Conservation (phyloP, 2,329 filamentous ascomycete genomes). For the Uncinocarpus reesii region DNA sequence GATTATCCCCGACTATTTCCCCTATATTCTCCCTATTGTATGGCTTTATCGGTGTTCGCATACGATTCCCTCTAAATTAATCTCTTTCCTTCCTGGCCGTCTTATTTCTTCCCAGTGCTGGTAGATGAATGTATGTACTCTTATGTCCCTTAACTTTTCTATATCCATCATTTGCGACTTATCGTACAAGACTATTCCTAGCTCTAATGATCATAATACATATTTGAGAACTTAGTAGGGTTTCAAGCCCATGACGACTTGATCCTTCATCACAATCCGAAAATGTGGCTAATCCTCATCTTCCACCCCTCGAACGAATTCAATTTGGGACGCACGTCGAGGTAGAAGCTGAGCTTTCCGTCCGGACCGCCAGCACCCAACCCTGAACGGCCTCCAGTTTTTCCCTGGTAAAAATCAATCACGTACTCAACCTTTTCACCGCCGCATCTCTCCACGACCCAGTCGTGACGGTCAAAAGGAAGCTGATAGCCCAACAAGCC, state of each 20-base stretch:
- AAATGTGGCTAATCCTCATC: slow-evolving; percentile 43
- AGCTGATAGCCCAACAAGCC: slow-evolving; percentile 75
- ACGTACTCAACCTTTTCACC: slow-evolving; percentile 71
- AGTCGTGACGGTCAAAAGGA: slow-evolving; percentile 94
- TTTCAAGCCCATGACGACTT: neutral
- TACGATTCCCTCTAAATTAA: slow-evolving; percentile 6
- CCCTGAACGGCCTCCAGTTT: slow-evolving; percentile 32
- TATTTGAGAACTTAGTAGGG: too few relatives aligned
- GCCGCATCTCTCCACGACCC: slow-evolving; percentile 88
- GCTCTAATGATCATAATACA: slow-evolving; percentile 7
- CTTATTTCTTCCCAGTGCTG: too few relatives aligned
- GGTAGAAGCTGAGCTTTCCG: slow-evolving; percentile 50
- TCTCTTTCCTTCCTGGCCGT: too few relatives aligned
- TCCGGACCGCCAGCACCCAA: slow-evolving; percentile 23
- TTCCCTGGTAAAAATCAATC: slow-evolving; percentile 93
- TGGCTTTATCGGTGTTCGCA: slow-evolving; percentile 1
- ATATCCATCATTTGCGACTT: neutral
- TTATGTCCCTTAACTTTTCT: too few relatives aligned
- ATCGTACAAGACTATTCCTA: slow-evolving; percentile 8
- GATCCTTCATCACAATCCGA: slow-evolving; percentile 33
- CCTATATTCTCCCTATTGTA: neutral
- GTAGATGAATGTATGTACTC: too few relatives aligned
- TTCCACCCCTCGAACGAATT: slow-evolving; percentile 53
- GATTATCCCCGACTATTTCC: neutral
- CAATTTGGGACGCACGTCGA: slow-evolving; percentile 56